A percentile compares a stretch with the other conserved stretches of the same genome.
phyloP scores from a whole-genome alignment of 108 stramenopile genomes.

The Nitzschia sp. region DNA sequence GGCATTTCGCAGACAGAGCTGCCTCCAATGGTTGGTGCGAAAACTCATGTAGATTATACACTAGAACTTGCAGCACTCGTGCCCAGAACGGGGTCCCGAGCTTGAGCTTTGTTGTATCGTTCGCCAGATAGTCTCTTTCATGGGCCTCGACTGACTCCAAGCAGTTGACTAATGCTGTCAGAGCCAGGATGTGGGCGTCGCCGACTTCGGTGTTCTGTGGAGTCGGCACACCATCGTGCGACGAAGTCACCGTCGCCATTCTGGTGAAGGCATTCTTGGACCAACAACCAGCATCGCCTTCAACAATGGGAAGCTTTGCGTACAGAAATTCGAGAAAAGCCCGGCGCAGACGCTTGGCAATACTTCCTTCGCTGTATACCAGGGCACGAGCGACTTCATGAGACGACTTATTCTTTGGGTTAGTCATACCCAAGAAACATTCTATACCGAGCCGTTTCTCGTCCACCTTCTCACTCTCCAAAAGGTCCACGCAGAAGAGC shows the following conservation, averaged over 20 bases:
- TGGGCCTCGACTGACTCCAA: slow-evolving; percentile 5
- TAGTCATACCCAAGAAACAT: slow-evolving; percentile 3
- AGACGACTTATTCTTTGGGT: background rate
- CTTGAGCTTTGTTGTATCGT: slow-evolving; percentile 2
- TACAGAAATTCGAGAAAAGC: background rate
- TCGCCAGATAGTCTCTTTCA: slow-evolving; percentile 9
- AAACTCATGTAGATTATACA: slow-evolving; percentile 7
- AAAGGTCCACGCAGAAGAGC: background rate
- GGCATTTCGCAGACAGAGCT: slow-evolving; percentile 11
- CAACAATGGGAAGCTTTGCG: background rate
- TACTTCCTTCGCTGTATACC: slow-evolving; percentile 1
- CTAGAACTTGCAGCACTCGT: slow-evolving; percentile 11
- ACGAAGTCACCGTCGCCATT: background rate
- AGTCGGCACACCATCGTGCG: background rate
- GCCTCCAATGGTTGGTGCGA: slow-evolving; percentile 3
- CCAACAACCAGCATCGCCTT: background rate
- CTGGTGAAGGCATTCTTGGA: background rate
- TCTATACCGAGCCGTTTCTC: slow-evolving; percentile 16
- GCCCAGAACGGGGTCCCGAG: slow-evolving; percentile 3
- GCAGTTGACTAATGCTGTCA: slow-evolving; percentile 1
- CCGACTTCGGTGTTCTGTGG: background rate
- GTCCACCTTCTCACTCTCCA: slow-evolving; percentile 7
- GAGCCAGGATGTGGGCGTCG: background rate
- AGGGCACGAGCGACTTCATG: slow-evolving; percentile 9
- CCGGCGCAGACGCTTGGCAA: background rate